Base-by-base conservation (phyloP, 805 yeast genomes). In the Metschnikowia chrysomelidarum region DNA sequence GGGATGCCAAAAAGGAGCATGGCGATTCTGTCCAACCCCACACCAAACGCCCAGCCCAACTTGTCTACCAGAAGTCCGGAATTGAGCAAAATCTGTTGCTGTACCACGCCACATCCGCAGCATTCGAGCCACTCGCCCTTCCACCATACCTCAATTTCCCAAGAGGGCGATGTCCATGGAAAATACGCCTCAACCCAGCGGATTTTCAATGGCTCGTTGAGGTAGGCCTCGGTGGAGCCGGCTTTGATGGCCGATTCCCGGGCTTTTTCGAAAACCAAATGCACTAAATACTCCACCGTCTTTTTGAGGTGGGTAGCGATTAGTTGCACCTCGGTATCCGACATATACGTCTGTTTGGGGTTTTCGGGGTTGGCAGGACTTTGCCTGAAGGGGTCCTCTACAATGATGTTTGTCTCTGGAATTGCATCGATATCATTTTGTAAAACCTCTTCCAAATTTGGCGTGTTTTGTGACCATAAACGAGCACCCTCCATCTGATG, bases 61-160 rank as follows among this genome's bases (percentile, higher is more conserved):
- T 79, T 75, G 41, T 78, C 72, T 16, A 72, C 62, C 4, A 49
- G 40, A 33, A 81, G 67, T 0, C 87, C 94, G 1, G 96, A 75
- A 47, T 82, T 83, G 15, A 75, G 65, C 24, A 87, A 67, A 0
- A 91, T 95, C 32, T 78, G 78, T 47, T 87, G 82, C 47, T 78
- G 79, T 6, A 88, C 95, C 23, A 91, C 72, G 17, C 98, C 98
- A 62, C 95, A 87, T 0, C 98, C 98, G 53, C 96, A 87, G 57
- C 95, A 80, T 64, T 93, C 98, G 22, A 93, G 70, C 98, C 98
- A 93, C 49, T 89, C 95, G 34, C 93, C 95, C 56, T 88, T 86
- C 97, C 98, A 93, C 89, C 94, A 88, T 4, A 93, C 96, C 62
- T 93, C 98, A 48, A 94, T 87, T 54, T 93, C 97, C 94, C 95